Base-by-base conservation (phyloP, 768 basidiomycete species). In the Pilatotrama ljubarskyi region DNA sequence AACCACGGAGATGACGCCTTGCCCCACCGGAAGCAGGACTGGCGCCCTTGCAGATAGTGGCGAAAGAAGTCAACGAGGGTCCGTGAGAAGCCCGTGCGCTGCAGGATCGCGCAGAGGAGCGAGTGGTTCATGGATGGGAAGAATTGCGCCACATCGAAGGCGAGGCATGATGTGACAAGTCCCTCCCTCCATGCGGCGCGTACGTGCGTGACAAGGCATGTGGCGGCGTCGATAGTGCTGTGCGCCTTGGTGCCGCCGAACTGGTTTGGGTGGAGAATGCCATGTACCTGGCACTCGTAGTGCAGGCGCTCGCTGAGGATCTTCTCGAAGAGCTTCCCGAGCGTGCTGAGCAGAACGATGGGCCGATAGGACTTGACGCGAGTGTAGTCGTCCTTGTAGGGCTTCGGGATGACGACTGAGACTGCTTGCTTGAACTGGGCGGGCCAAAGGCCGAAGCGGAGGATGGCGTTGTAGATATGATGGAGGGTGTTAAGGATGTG, bases 311-410 rank as follows among this genome's bases (percentile, higher is more conserved):
- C 36, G 1, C 63, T 59, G 13, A 68, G 38, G 17, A 69, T 32
- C 51, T 66, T 68, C 52, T 68, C 68, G 3, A 63, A 35, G 6
- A 67, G 61, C 52, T 72, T 72, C 0, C 66, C 68, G 0, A 72
- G 17, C 41, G 53, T 62, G 42, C 66, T 59, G 14, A 70, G 59
- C 0, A 72, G 66, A 1, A 66, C 63, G 42, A 72, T 71, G 0
- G 64, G 69, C 38, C 68, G 64, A 57, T 69, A 72, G 1, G 69
- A 64, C 50, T 69, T 70, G 2, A 68, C 56, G 1, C 51, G 37
- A 1, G 58, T 29, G 46, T 70, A 67, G 55, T 68, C 68, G 2
- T 56, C 51, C 50, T 67, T 67, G 24, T 63, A 48, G 0, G 67
- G 69, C 55, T 72, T 72, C 2, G 66, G 62, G 20, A 72, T 59